Base-by-base conservation (phyloP, 805 yeast genomes). In the Myxozyma neotropica region DNA sequence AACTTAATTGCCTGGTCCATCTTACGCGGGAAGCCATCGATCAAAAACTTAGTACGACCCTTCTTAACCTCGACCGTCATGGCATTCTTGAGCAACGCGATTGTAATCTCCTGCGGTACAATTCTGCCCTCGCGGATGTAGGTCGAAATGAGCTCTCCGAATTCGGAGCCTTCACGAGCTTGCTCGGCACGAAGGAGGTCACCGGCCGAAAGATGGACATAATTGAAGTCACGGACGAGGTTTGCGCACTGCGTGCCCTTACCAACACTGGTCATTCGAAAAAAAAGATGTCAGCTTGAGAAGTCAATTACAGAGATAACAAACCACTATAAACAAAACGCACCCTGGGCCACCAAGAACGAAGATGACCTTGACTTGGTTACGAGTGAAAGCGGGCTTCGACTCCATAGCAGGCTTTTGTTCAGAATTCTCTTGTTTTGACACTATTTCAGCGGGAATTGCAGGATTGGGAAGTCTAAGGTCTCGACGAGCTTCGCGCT, bases 1-100 rank as follows among this genome's bases (percentile, higher is more conserved):
- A 93, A 93, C n/a, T 93, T 88, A 42, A 87, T 60, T 0, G 98
- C 98, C 78, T 93, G 99, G 75, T 94, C 98, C 97, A 94, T 93
- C 73, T 92, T 90, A 73, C 98, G 83, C 50, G 99, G 99, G 81
- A 94, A 93, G 0, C 99, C 99, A 73, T 93, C 99, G 54, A 93
- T 85, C 69, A 93, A 77, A 73, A 92, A 93, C 67, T 83, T 83
- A 54, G 79, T 80, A 24, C 75, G 75, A n/a, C 78, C 69, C 48
- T 62, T 36, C 12, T 48, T 40, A 50, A 68, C 61, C 17, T 58
- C 62, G 35, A 81, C 86, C 40, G 76, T 69, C 75, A 93, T 91
- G 8, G 97, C 96, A 63, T 87, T 85, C 69, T 86, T 82, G 70
- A 93, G 80, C 58, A 93, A 77, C 1, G 89, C 93, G 67, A 93